Base-by-base conservation (phyloP, 495 filamentous ascomycete genomes). In the Tuber indicum region DNA sequence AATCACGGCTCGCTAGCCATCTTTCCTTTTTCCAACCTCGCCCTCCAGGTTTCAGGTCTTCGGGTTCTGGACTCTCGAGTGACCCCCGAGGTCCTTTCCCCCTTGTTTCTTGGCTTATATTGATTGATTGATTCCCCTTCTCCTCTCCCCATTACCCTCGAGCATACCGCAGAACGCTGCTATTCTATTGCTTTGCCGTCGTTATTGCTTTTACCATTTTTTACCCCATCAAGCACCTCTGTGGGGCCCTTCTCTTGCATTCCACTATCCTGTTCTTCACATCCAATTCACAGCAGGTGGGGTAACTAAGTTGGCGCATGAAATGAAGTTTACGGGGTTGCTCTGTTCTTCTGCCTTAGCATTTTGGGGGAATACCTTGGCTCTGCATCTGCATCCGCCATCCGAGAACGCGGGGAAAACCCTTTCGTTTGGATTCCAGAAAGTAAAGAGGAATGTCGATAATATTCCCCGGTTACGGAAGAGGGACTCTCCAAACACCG, bases 371-470 rank as follows among this genome's bases (percentile, higher is more conserved):
- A 49, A 44, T 58, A 46, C 45, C 66, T 49, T 76, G 42, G 58
- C 78, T 71, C 41, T 80, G 58, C 75, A 76, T 43, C 72, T 80
- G 42, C 76, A 74, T 23, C 62, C 58, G 7, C 77, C 73, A 12
- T 73, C 78, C 71, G 74, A 69, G 42, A 49, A 32, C n/a, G 79
- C 77, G 14, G 52, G n/a, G 16, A 80, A 74, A 69, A 78, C 78
- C 26, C 81, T 75, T 23, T 75, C 81, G 70, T 83, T 83, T 70
- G 75, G 70, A 44, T 83, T 83, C 71, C 74, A 83, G 43, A 83
- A 83, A 26, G 77, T 83, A 39, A 83, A 75, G 47, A 83, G 75
- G 72, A 83, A 83, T 72, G 43, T 52, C 19, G 70, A 77, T 21
- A 83, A 83, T 75, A 39, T 83, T 39, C 82, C 82, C 72, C 74